phyloP scores from a whole-genome alignment of 768 basidiomycete genomes.

The Xanthoconium purpureum region DNA sequence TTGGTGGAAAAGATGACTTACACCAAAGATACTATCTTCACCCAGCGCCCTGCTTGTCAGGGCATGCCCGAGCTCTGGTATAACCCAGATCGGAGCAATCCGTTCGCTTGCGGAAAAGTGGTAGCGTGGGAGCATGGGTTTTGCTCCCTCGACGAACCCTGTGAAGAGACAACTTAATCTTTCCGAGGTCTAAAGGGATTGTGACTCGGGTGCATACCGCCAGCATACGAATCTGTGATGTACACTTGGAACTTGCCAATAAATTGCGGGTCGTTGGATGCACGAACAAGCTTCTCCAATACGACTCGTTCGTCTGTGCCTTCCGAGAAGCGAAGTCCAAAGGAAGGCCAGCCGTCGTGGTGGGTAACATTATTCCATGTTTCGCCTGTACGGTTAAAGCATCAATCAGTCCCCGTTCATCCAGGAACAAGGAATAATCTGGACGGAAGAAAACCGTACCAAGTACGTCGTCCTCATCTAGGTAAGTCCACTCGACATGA shows the following conservation, averaged over 20 bases:
- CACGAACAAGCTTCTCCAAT: constrained; percentile 50
- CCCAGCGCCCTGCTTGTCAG: constrained; percentile 66
- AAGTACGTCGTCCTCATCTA: constrained; percentile 51
- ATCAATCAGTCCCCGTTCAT: not conserved
- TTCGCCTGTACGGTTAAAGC: constrained; percentile 12
- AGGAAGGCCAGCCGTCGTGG: constrained; percentile 85
- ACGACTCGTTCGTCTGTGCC: constrained; percentile 56
- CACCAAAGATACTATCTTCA: constrained; percentile 65
- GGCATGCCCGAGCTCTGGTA: constrained; percentile 78
- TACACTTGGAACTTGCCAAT: constrained; percentile 63
- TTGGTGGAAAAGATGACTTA: constrained; percentile 37
- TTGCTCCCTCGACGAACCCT: constrained; percentile 15
- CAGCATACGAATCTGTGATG: constrained; percentile 22
- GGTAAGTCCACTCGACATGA: constrained; percentile 66
- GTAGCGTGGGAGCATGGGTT: constrained; percentile 68
- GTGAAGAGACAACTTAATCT: not conserved
- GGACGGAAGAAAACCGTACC: constrained; percentile 12
- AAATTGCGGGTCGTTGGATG: constrained; percentile 42
- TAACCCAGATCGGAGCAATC: constrained; percentile 86
- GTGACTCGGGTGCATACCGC: constrained; percentile 6
- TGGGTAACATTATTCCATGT: constrained; percentile 40
- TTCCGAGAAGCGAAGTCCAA: constrained; percentile 74
- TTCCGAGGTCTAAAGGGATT: not conserved
- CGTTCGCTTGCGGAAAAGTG: constrained; percentile 72
- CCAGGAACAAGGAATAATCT: not conserved